A percentile compares a stretch with the other conserved stretches of the same genome.
Conservation (phyloP, 139 green algal species). For the Deuterostichococcus epilithicus region DNA sequence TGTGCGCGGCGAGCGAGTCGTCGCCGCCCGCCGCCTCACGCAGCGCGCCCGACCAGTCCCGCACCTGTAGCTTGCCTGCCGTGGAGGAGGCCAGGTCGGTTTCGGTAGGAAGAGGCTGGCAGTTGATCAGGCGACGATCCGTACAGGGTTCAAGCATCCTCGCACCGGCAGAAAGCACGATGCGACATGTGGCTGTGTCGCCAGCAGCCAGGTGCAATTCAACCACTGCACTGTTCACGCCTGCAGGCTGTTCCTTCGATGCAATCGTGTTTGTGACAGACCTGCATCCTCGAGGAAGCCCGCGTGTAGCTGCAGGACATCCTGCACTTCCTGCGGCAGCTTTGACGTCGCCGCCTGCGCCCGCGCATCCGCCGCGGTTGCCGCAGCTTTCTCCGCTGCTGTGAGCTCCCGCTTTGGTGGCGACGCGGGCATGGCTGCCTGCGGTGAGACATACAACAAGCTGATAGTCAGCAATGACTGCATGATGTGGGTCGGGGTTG, state of each 20-base stretch:
- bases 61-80: conserved; percentile 50
- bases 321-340: conserved; percentile 14
- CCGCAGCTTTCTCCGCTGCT: neutral
- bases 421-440: too few relatives aligned
- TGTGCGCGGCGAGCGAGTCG: conserved; percentile 56
- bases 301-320: conserved; percentile 53
- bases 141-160: too few relatives aligned
- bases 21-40: conserved; percentile 75
- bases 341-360: neutral
- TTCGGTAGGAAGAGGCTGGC: neutral
- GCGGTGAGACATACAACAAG: too few relatives aligned
- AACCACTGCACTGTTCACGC: too few relatives aligned
- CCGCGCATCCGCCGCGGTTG: neutral
- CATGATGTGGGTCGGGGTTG: too few relatives aligned
- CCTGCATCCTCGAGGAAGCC: conserved; percentile 42
- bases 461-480: too few relatives aligned
- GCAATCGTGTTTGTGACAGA: neutral
- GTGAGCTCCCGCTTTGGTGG: neutral
- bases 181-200: too few relatives aligned
- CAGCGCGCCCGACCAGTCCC: conserved; percentile 75
- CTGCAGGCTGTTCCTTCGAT: too few relatives aligned
- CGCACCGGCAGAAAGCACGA: too few relatives aligned
- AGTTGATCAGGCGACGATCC: too few relatives aligned
- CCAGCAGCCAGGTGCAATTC: too few relatives aligned
- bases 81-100: neutral